Conservation (phyloP, 1,284 basidiomycete genomes). For the Schizophyllum commune region DNA sequence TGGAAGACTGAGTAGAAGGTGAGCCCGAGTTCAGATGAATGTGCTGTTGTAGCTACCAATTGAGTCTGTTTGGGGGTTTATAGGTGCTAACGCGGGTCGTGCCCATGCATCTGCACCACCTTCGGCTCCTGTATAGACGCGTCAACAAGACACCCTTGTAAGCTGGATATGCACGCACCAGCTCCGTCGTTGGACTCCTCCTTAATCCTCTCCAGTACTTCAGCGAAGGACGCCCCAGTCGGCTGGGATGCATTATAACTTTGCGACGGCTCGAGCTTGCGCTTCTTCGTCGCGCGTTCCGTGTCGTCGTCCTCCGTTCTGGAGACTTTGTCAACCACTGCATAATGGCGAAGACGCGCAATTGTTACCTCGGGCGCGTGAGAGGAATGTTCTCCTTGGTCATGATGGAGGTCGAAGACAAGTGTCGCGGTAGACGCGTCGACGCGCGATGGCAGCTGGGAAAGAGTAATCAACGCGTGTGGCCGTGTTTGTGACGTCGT, state of each 20-base stretch:
- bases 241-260: conserved; percentile 30
- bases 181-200: conserved; percentile 49
- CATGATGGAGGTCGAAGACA: conserved; percentile 4
- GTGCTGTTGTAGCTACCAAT: conserved; percentile 38
- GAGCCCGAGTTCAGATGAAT: conserved; percentile 1
- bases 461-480: conserved; percentile 11
- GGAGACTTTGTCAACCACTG: conserved; percentile 11
- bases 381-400: conserved; percentile 27
- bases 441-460: conserved; percentile 1
- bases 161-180: conserved; percentile 21
- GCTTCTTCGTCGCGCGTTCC: conserved; percentile 49
- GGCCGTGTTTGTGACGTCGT: conserved; percentile 1
- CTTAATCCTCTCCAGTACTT: conserved; percentile 70
- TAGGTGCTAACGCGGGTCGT: conserved; percentile 50
- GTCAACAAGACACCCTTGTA: not conserved
- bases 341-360: conserved; percentile 16
- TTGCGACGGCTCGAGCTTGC: conserved; percentile 40
- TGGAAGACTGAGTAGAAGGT: conserved; percentile 62
- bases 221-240: conserved; percentile 55
- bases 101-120: conserved; percentile 76
- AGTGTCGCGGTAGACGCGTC: not conserved
- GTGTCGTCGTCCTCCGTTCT: conserved; percentile 22
- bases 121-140: conserved; percentile 42
- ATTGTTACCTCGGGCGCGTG: conserved; percentile 13
- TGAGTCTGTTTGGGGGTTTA: conserved; percentile 56